Percentiles rank a stretch among this genome's conserved stretches.
These are phyloP conservation scores for Ceratobasidium sp. DNA, from an alignment of 1,284 basidiomycete genomes.

Conservation along the genomic window DNA sequence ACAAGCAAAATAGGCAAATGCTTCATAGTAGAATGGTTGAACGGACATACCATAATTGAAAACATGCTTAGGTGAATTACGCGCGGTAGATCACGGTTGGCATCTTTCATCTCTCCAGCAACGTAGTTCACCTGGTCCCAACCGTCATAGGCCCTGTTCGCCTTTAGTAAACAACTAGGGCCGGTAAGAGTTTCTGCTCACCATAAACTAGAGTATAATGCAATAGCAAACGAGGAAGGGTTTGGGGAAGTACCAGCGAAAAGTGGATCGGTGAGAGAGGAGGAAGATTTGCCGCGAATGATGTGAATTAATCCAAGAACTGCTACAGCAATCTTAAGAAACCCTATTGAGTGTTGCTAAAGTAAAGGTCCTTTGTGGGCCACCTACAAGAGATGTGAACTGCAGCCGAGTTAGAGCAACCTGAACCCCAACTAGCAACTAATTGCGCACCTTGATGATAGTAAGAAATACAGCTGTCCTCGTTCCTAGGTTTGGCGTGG, in stretches of 20 bases:
- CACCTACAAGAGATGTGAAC: conserved; percentile 70
- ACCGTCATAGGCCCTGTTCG: conserved; percentile 83
- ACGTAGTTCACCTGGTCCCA: conserved; percentile 92
- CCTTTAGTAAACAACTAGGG: neutral
- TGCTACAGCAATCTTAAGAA: conserved; percentile 72
- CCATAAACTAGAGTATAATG: conserved; percentile 94
- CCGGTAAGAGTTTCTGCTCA: neutral
- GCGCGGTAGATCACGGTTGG: conserved; percentile 88
- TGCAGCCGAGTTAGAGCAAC: conserved; percentile 51
- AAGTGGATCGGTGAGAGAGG: conserved; percentile 72
- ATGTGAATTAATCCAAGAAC: conserved; percentile 82
- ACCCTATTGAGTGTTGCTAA: conserved; percentile 25
- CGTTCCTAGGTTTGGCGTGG: conserved; percentile 83
- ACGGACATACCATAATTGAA: conserved; percentile 72
- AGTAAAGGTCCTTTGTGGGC: neutral
- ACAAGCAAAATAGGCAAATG: neutral
- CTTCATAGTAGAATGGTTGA: conserved; percentile 48
- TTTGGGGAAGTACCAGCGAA: conserved; percentile 83
- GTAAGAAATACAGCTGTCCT: conserved; percentile 90
- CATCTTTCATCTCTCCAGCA: conserved; percentile 90
- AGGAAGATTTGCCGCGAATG: conserved; percentile 73
- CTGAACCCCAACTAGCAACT: neutral
- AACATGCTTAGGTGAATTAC: conserved; percentile 92
- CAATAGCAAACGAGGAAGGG: conserved; percentile 90
- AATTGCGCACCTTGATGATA: conserved; percentile 76